A percentile compares a stretch with the other conserved stretches of the same genome.
Evolutionary conservation across 352 stramenopile genomes (phyloP).

Genomic region (Phytophthora citricola): DNA sequence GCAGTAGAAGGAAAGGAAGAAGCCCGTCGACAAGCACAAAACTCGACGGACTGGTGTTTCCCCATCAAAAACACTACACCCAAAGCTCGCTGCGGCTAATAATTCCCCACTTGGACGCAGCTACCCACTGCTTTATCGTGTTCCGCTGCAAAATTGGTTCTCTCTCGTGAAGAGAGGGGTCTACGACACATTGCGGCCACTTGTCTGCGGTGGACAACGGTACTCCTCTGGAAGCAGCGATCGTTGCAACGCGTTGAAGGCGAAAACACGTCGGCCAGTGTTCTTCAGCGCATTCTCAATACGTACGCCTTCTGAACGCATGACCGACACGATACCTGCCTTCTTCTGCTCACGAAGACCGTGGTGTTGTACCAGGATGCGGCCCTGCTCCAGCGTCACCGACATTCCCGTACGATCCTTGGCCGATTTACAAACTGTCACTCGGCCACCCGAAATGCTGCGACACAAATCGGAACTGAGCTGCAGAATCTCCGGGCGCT

Average conservation of each 20-base stretch:
- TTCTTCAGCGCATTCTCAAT: constrained; percentile 91
- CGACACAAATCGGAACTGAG: constrained; percentile 84
- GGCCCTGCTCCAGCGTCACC: constrained; percentile 94
- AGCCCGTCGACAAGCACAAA: constrained; percentile 34
- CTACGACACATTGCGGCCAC: constrained; percentile 83
- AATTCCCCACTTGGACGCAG: constrained; percentile 22
- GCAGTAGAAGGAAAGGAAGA: constrained; percentile 27
- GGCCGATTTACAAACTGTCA: constrained; percentile 97
- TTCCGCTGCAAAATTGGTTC: constrained; percentile 24
- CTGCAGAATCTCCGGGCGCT: constrained; percentile 87
- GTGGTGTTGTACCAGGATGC: constrained; percentile 86
- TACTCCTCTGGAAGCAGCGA: constrained; percentile 87
- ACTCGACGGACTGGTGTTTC: constrained; percentile 20
- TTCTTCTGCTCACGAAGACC: constrained; percentile 77
- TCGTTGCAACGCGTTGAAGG: constrained; percentile 87
- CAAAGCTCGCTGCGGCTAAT: constrained; percentile 38
- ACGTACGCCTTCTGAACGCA: constrained; percentile 84
- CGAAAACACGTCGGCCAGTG: constrained; percentile 81
- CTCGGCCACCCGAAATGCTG: constrained; percentile 84
- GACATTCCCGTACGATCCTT: constrained; percentile 99
- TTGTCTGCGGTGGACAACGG: constrained; percentile 79
- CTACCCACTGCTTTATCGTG: not conserved
- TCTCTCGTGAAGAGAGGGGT: constrained; percentile 20
- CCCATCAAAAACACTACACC: constrained; percentile 22
- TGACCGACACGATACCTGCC: constrained; percentile 78